phyloP scores from a whole-genome alignment of 495 filamentous ascomycete genomes.

The Penicillium bialowiezense region DNA sequence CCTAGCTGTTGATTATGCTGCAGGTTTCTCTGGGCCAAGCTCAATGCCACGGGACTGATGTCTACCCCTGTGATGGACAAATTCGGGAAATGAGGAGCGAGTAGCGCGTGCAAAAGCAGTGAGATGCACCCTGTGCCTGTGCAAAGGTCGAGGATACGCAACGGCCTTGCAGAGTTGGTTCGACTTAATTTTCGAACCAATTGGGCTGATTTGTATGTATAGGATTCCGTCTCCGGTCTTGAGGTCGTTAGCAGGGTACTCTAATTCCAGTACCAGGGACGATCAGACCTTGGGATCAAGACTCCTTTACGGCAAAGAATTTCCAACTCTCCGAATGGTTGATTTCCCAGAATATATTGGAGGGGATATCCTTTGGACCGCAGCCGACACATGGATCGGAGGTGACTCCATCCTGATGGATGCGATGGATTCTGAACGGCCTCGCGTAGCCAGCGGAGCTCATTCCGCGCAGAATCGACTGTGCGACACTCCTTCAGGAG shows the following conservation, averaged over 20 bases:
- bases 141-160: slow-evolving; percentile 80
- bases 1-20: slow-evolving; percentile 43
- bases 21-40: slow-evolving; percentile 61
- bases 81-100: slow-evolving; percentile 33
- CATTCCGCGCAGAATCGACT: slow-evolving; percentile 63
- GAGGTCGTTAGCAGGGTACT: background rate
- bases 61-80: slow-evolving; percentile 41
- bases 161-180: background rate
- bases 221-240: slow-evolving; percentile 70
- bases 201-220: slow-evolving; percentile 54
- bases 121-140: slow-evolving; percentile 90
- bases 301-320: slow-evolving; percentile 75
- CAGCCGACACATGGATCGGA: slow-evolving; percentile 51
- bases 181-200: slow-evolving; percentile 30
- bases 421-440: slow-evolving; percentile 26
- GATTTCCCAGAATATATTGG: slow-evolving; percentile 85
- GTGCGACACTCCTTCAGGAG: slow-evolving; percentile 71
- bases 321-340: slow-evolving; percentile 82
- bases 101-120: slow-evolving; percentile 62
- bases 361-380: slow-evolving; percentile 69
- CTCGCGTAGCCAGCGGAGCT: slow-evolving; percentile 84
- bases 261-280: background rate
- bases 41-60: slow-evolving; percentile 49
- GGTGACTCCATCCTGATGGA: slow-evolving; percentile 27
- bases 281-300: slow-evolving; percentile 80